phyloP scores from a whole-genome alignment of 805 yeast species.

The Clavispora asparagi region DNA sequence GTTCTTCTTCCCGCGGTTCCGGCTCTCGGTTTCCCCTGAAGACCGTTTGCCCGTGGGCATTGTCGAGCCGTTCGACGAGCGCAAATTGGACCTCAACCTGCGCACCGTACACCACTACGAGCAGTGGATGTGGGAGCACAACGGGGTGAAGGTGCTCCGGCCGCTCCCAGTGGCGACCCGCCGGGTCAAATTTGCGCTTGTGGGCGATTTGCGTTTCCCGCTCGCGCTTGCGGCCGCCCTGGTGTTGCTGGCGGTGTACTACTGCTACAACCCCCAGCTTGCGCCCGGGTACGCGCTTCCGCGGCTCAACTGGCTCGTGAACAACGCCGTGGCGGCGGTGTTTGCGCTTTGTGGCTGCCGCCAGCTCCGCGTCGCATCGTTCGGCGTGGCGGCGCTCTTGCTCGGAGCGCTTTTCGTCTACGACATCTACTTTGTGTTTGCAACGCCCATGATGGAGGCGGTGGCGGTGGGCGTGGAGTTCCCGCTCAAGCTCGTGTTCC shows the following conservation, averaged over 20 bases:
- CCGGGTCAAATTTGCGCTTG: conserved; percentile 15
- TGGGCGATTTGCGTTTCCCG: conserved; percentile 18
- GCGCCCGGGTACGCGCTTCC: conserved; percentile 2
- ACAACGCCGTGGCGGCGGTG: conserved; percentile 38
- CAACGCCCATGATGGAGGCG: conserved; percentile 53
- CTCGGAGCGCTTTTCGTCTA: conserved; percentile 50
- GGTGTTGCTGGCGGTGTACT: conserved; percentile 11
- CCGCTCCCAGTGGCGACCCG: conserved; percentile 26
- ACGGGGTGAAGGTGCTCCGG: conserved; percentile 10
- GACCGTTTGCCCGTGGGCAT: conserved; percentile 38
- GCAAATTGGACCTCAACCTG: conserved; percentile 1
- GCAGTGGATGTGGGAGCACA: conserved; percentile 9
- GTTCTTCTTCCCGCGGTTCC: conserved; percentile 29
- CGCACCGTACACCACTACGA: conserved; percentile 5
- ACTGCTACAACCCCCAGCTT: conserved; percentile 10
- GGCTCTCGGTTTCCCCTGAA: conserved; percentile 33
- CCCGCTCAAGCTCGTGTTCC: conserved; percentile 50
- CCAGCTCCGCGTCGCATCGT: conserved; percentile 34
- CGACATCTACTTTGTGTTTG: conserved; percentile 66
- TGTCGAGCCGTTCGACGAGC: conserved; percentile 15
- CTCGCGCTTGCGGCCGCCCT: conserved; percentile 12
- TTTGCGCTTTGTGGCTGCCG: conserved; percentile 42
- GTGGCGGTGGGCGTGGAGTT: conserved; percentile 53
- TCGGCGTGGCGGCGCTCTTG: conserved; percentile 42
- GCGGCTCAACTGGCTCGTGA: conserved; percentile 40